Evolutionary conservation across 331 rosid species (phyloP).

Genomic region (Malus hybrid): DNA sequence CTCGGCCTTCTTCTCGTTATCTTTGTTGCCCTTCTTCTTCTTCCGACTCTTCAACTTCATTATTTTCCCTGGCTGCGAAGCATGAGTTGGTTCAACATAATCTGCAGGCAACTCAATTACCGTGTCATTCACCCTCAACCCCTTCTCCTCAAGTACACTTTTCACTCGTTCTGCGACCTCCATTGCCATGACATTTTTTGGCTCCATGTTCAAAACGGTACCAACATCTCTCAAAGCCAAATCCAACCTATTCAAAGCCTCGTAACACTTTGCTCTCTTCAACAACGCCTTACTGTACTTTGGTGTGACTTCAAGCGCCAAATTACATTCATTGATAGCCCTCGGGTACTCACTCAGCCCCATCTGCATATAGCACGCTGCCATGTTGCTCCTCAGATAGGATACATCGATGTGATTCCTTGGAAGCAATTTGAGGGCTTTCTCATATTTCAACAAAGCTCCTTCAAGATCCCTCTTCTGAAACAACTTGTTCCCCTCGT

Average conservation of each 20-base stretch:
- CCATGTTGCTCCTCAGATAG: conserved; percentile 77
- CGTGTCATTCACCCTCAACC: conserved; percentile 44
- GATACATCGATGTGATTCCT: conserved; percentile 67
- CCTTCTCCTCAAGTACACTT: conserved; percentile 44
- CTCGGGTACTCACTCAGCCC: conserved; percentile 70
- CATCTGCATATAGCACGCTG: conserved; percentile 94
- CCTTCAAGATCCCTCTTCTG: conserved; percentile 63
- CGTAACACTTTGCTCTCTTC: conserved; percentile 93
- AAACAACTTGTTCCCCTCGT: conserved; percentile 83
- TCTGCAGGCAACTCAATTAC: conserved; percentile 68
- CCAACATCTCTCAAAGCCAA: conserved; percentile 75
- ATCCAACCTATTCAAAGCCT: conserved; percentile 76
- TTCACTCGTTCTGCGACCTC: conserved; percentile 70
- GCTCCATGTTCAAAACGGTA: conserved; percentile 59
- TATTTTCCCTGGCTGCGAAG: conserved; percentile 11
- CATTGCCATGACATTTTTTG: conserved; percentile 76
- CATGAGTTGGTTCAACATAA: conserved; percentile 46
- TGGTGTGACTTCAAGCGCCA: conserved; percentile 84
- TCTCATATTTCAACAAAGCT: conserved; percentile 71
- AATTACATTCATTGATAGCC: conserved; percentile 77
- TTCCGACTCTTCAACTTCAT: conserved; percentile 44
- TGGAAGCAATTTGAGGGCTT: conserved; percentile 77
- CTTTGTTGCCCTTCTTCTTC: conserved; percentile 56
- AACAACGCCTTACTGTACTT: conserved; percentile 73
- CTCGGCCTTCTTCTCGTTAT: background rate